Percentiles rank a stretch among this genome's conserved stretches.
These are phyloP conservation scores for Albifimbria verrucaria DNA, from an alignment of 2,329 filamentous ascomycete genomes.

Conservation along the genomic window DNA sequence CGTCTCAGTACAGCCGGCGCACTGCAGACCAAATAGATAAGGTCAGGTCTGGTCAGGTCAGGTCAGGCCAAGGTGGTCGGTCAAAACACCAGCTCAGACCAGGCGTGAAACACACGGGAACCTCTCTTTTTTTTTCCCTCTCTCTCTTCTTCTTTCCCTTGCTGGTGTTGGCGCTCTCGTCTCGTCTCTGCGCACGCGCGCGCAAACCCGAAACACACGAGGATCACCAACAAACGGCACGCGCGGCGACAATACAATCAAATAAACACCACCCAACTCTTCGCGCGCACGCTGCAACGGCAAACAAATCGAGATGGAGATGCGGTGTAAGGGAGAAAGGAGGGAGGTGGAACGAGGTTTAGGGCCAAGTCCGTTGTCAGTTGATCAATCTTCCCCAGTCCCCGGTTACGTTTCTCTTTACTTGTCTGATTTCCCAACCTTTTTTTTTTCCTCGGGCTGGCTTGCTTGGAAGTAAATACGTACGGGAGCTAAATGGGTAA, in stretches of 20 bases:
- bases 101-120: no score
- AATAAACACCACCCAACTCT: no score
- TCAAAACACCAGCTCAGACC: background rate
- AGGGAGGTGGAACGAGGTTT: background rate
- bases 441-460: background rate
- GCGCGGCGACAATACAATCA: no score
- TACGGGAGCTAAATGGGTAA: background rate
- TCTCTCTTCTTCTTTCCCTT: background rate
- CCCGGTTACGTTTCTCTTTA: no score
- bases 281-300: no score
- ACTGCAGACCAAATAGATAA: no score
- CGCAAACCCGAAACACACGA: background rate
- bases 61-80: background rate
- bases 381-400: no score
- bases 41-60: background rate
- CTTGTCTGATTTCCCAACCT: background rate
- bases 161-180: background rate
- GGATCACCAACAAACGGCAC: background rate
- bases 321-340: background rate
- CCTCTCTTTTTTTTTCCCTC: background rate
- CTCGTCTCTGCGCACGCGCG: background rate
- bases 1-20: no score
- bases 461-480: no score
- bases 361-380: no score
- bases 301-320: background rate